A percentile compares a stretch with the other conserved stretches of the same genome.
Conservation (phyloP, 208 protist species). For the Leishmania braziliensis region DNA sequence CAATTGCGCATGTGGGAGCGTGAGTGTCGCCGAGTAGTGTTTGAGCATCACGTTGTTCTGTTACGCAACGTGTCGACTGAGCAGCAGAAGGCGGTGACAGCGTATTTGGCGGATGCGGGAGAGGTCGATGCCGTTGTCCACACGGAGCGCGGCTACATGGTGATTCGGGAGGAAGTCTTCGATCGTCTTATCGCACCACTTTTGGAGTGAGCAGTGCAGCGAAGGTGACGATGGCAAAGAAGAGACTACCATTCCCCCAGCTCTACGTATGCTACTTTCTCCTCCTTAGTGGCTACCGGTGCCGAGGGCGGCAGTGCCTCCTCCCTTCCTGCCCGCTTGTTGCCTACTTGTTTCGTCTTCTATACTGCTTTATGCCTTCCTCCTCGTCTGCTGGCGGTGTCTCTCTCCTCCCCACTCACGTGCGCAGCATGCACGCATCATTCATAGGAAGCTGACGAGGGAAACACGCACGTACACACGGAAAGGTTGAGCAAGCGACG, state of each 20-base stretch:
- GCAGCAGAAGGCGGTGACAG: constrained; percentile 53
- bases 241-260: neutral
- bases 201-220: constrained; percentile 7
- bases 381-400: neutral
- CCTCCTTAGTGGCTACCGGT: neutral
- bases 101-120: constrained; percentile 48
- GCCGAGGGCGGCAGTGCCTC: neutral
- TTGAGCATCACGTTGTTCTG: constrained; percentile 69
- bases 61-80: constrained; percentile 63
- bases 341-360: neutral
- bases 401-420: neutral
- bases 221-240: neutral
- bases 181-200: constrained; percentile 56
- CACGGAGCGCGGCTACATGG: constrained; percentile 64
- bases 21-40: constrained; percentile 82
- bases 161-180: constrained; percentile 72
- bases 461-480: neutral
- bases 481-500: neutral
- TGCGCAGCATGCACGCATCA: neutral
- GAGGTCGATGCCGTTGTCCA: constrained; percentile 69
- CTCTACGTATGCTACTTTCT: neutral
- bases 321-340: neutral
- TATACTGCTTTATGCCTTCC: neutral
- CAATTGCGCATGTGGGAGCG: constrained; percentile 89
- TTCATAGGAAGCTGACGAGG: neutral